These are phyloP conservation scores for Canavalia ensiformis DNA, from an alignment of 306 rosid species.

Conservation along the genomic window DNA sequence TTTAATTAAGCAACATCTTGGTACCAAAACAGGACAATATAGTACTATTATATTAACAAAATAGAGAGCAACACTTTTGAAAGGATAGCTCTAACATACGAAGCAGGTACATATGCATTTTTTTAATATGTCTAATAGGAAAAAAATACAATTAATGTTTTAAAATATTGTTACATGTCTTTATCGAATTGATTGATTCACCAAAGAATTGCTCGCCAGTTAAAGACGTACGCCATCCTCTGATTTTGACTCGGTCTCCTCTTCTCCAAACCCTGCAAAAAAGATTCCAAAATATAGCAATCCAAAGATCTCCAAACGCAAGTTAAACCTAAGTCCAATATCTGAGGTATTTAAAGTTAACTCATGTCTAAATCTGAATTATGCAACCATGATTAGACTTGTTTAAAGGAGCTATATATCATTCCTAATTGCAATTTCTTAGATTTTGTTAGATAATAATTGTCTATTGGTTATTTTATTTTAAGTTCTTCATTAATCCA, in stretches of 20 bases:
- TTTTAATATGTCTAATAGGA: conserved; percentile 38
- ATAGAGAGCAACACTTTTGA: conserved; percentile 26
- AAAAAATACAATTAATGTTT: neutral
- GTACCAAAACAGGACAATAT: conserved; percentile 43
- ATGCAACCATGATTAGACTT: neutral
- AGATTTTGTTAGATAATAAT: neutral
- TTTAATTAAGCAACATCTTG: conserved; percentile 40
- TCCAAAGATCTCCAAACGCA: conserved; percentile 68
- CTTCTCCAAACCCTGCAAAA: conserved; percentile 60
- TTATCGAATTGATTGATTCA: neutral
- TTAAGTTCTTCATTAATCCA: neutral
- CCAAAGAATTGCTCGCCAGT: conserved; percentile 58
- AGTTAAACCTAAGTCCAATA: conserved; percentile 66
- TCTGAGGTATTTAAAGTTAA: conserved; percentile 68
- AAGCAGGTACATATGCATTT: conserved; percentile 39
- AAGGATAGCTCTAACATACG: conserved; percentile 23
- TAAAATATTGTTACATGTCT: conserved; percentile 12
- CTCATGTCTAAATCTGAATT: conserved; percentile 4
- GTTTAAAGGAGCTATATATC: neutral
- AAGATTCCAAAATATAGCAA: conserved; percentile 69
- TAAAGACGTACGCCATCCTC: conserved; percentile 55
- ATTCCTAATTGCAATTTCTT: conserved; percentile 1
- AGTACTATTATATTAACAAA: conserved; percentile 33
- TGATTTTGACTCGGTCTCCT: conserved; percentile 60
- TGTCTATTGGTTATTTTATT: neutral